Evolutionary conservation across 805 yeast genomes (phyloP).

Genomic region (Scheffersomyces lignosus): DNA sequence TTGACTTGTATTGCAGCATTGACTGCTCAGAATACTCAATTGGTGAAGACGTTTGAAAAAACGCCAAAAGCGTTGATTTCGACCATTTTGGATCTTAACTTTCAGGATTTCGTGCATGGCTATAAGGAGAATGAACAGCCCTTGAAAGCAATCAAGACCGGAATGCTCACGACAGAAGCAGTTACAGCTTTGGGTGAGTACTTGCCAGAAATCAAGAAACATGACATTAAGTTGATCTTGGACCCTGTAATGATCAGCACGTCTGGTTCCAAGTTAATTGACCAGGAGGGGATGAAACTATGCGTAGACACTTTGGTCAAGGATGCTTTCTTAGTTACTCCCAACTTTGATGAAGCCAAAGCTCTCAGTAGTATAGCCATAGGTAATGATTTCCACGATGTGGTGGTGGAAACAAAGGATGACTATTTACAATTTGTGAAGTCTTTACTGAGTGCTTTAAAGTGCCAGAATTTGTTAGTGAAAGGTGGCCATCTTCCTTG

Average conservation of each 20-base stretch:
- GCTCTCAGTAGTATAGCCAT: constrained; percentile 35
- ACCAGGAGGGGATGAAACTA: constrained; percentile 42
- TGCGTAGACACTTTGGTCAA: constrained; percentile 49
- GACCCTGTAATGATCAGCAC: constrained; percentile 89
- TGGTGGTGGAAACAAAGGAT: constrained; percentile 26
- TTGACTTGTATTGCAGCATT: constrained; percentile 75
- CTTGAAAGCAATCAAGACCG: constrained; percentile 72
- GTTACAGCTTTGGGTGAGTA: constrained; percentile 44
- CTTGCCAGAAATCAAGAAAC: constrained; percentile 27
- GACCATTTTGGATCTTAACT: constrained; percentile 52
- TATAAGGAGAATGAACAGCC: constrained; percentile 20
- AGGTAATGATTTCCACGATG: constrained; percentile 7
- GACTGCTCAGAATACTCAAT: constrained; percentile 72
- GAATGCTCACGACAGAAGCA: constrained; percentile 65
- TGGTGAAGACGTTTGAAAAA: constrained; percentile 44
- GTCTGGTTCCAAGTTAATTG: constrained; percentile 63
- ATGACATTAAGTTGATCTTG: constrained; percentile 47
- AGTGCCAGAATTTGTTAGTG: constrained; percentile 56
- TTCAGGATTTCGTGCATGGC: constrained; percentile 54
- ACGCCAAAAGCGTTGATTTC: constrained; percentile 46
- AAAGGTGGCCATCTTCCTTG: constrained; percentile 81
- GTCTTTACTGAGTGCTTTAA: constrained; percentile 24
- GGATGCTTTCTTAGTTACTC: constrained; percentile 65
- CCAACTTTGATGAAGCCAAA: constrained; percentile 70
- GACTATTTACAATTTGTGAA: constrained; percentile 29